These are phyloP conservation scores for Syncephalastrum contaminatum DNA, from an alignment of 371 early-diverging fungal genomes.

Conservation along the genomic window DNA sequence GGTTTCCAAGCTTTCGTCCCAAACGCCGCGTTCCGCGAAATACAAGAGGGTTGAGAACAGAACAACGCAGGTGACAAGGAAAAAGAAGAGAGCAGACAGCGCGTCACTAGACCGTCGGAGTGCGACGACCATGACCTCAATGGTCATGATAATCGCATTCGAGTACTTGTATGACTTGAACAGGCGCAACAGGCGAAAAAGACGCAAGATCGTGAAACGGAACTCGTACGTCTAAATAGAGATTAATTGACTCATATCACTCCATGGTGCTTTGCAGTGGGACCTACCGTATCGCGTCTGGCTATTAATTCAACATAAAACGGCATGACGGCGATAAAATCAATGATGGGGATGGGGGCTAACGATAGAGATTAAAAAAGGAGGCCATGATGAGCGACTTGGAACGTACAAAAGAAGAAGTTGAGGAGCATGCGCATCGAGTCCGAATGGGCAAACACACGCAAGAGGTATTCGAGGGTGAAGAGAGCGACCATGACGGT, in stretches of 20 bases:
- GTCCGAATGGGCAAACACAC: conserved; percentile 72
- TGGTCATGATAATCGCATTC: conserved; percentile 67
- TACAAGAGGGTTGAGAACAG: conserved; percentile 79
- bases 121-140: conserved; percentile 86
- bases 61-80: conserved; percentile 71
- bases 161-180: conserved; percentile 87
- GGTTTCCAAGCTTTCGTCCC: conserved; percentile 70
- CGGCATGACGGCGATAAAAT: conserved; percentile 79
- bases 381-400: neutral
- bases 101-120: conserved; percentile 79
- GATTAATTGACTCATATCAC: neutral
- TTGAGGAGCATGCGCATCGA: conserved; percentile 53
- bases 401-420: conserved; percentile 40
- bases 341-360: conserved; percentile 76
- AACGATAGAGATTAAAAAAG: conserved; percentile 1
- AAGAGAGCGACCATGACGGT: conserved; percentile 76
- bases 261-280: neutral
- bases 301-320: conserved; percentile 77
- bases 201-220: conserved; percentile 79
- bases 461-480: conserved; percentile 72
- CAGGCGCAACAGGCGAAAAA: conserved; percentile 78
- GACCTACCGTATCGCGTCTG: conserved; percentile 65
- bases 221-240: conserved; percentile 69
- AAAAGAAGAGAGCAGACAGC: conserved; percentile 75
- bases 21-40: conserved; percentile 84